Base-by-base conservation (phyloP, 495 filamentous ascomycete species). In the Copromyces sp. region DNA sequence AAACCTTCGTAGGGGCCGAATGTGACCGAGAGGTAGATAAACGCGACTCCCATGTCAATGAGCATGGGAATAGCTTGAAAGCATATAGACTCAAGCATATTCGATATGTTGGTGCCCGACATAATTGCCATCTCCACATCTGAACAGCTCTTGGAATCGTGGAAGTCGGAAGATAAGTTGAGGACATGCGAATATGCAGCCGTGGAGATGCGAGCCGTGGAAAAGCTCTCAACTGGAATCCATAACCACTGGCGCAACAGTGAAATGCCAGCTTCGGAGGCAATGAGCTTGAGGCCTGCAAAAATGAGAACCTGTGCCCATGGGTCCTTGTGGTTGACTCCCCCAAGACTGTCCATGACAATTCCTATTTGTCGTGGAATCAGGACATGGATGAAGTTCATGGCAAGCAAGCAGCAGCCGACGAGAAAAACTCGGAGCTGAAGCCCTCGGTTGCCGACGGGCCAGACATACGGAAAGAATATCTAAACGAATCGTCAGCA, bases 1-100 rank as follows among this genome's bases (percentile, higher is more conserved):
- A 93, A 86, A 8, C 90, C 88, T 84, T 94, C 91, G 78, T 93
- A 94, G 4, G 88, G 82, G 69, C 91, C 91, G 75, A 94, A 93
- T 7, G 88, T 86, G 65, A 84, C 81, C 69, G 87, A 92, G 37
- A 95, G 83, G 76, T 93, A 93, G 29, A 82, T 83, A 47, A 92
- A 89, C 1, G 90, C 92, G 39, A 94, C 83, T 5, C 84, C 73
- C 65, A 95, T 83, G 81, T 95, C 92, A 70, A 91, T 84, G 35
- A 93, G 77, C 85, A 93, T 91, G 3, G 93, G 92, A 4, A 87
- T 77, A 5, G 93, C 83, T 32, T 87, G 83, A 77, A 94, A 93
- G 68, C 89, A 85, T 61, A 93, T 80, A 12, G 87, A 87, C 68
- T 93, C 89, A 35, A 92, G 81, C 69, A 94, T 83, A 73, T 86